Evolutionary conservation across 2,329 filamentous ascomycete genomes (phyloP), one percentile per base, ranked within the genome.

Genomic region (Curvularia sp.): DNA sequence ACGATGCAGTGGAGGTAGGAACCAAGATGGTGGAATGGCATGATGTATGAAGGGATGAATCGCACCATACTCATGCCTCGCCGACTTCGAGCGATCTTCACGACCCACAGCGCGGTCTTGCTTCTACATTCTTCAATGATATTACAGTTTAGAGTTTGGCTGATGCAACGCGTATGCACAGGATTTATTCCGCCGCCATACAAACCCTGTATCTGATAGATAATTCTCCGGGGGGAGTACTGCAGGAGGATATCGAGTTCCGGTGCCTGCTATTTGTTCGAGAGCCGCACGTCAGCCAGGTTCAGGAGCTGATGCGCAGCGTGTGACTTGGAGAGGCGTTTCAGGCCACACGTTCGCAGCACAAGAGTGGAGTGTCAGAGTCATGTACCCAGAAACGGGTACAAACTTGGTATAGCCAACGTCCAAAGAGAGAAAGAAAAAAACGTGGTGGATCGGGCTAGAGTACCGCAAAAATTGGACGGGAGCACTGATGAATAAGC

Each of bases 281-380:
- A 47, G 18, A 20, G 18, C 13, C 35, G 33, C 43, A 42, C 35
- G 33, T 41, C 39, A 35, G 28, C 46, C 49, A 41, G 39, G 22
- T 47, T 53, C 44, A 47, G 39, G 54, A 63, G 15, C 41, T 47
- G 28, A 51, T 55, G 42, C 8, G 38, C 47, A 41, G 41, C 22
- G 53, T 53, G 48, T 60, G 57, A 55, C 49, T 39, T 58, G 51
- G 31, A 42, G 24, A 41, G 58, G 18, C 43, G 53, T 57, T 62
- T 62, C 57, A 60, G 49, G 55, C 53, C 44, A 60, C 41, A 65
- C 43, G 61, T 66, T 64, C 60, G 47, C 46, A 57, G 57, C 53
- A 57, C 57, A 52, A 58, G 54, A 44, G 56, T 49, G 52, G 52
- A 55, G 48, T 30, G 44, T 28, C 42, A 50, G 30, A 20, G 50